Percentiles rank a stretch among this genome's conserved stretches.
These are phyloP conservation scores for Pelargonium fulgidum DNA, from an alignment of 441 rosid genomes.

Conservation along the genomic window DNA sequence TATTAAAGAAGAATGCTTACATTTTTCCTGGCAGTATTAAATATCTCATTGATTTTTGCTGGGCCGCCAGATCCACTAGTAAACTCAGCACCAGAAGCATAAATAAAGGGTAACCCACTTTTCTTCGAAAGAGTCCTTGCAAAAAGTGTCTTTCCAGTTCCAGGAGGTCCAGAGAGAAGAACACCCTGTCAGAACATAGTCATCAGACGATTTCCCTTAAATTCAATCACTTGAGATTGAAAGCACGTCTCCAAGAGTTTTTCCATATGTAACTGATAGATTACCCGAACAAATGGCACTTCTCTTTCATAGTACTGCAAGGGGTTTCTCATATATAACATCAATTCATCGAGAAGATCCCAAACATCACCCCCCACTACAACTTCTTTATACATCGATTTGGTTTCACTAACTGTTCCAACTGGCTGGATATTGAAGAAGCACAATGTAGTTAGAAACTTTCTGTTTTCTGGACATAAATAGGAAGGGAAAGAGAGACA, in stretches of 20 bases:
- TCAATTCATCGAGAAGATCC: slow-evolving; percentile 96
- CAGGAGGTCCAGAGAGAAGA: slow-evolving; percentile 98
- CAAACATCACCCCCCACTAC: slow-evolving; percentile 96
- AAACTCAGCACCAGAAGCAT: slow-evolving; percentile 97
- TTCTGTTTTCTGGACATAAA: background rate
- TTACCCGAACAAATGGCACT: slow-evolving; percentile 92
- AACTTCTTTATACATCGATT: slow-evolving; percentile 86
- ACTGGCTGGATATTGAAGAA: slow-evolving; percentile 55
- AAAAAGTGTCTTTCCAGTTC: slow-evolving; percentile 98
- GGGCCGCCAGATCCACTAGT: slow-evolving; percentile 89
- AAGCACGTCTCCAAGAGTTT: slow-evolving; percentile 9
- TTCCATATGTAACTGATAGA: background rate
- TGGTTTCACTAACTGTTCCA: slow-evolving; percentile 80
- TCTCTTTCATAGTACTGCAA: slow-evolving; percentile 82
- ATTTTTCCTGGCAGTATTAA: slow-evolving; percentile 82
- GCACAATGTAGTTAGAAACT: slow-evolving; percentile 22
- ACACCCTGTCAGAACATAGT: slow-evolving; percentile 56
- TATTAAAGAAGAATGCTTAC: slow-evolving; percentile 37
- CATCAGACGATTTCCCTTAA: slow-evolving; percentile 8
- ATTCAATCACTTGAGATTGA: slow-evolving; percentile 21
- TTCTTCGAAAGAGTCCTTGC: slow-evolving; percentile 91
- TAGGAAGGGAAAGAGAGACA: slow-evolving; percentile 1
- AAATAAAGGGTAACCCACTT: slow-evolving; percentile 93
- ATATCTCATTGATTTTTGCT: slow-evolving; percentile 88
- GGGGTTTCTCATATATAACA: slow-evolving; percentile 92